phyloP scores from a whole-genome alignment of 176 grass and related monocot genomes.

The Oropetium thomaeum region DNA sequence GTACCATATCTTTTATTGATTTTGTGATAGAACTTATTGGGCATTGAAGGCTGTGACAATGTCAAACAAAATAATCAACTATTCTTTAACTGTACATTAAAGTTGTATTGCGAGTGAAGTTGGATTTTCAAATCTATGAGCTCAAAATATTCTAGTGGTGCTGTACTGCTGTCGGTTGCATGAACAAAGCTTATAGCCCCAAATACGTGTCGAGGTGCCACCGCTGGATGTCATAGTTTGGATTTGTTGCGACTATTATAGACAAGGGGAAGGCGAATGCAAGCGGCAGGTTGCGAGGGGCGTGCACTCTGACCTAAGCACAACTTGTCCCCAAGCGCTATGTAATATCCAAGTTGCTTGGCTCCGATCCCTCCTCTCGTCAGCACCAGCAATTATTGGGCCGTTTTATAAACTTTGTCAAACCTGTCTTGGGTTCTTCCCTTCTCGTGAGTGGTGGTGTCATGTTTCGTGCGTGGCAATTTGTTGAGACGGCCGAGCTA shows the following conservation, averaged over 20 bases:
- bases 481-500: neutral
- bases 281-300: neutral
- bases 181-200: neutral
- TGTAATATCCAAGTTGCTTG: neutral
- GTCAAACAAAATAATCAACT: neutral
- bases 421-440: neutral
- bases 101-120: neutral
- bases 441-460: neutral
- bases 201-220: constrained; percentile 1
- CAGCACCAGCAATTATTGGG: constrained; percentile 15
- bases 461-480: neutral
- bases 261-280: no score
- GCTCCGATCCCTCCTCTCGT: neutral
- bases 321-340: neutral
- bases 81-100: neutral
- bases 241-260: neutral
- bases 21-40: neutral
- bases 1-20: neutral
- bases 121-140: neutral
- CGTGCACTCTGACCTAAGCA: constrained; percentile 29
- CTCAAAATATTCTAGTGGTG: neutral
- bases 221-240: neutral
- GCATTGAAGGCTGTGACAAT: neutral
- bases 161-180: neutral
- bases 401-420: constrained; percentile 20